Conservation (phyloP, 1,284 basidiomycete species). For the Moesziomyces sp. region DNA sequence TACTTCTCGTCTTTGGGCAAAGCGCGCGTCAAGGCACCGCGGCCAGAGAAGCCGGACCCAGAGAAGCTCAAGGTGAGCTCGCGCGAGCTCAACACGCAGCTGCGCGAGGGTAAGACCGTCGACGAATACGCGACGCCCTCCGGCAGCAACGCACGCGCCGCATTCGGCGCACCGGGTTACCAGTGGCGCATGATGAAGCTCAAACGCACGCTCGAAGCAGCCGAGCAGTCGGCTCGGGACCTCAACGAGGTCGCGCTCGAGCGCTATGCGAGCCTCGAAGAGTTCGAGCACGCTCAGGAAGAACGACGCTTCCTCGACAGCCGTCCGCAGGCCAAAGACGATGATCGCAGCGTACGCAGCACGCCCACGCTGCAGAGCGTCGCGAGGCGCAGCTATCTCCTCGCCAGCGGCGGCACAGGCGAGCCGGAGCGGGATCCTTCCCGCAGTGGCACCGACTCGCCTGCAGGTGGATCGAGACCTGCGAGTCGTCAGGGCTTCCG, state of each 20-base stretch:
- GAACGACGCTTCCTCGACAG: slow-evolving; percentile 82
- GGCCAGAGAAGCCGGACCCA: slow-evolving; percentile 75
- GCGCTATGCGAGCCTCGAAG: slow-evolving; percentile 72
- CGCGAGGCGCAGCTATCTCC: slow-evolving; percentile 39
- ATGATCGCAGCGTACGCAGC: slow-evolving; percentile 64
- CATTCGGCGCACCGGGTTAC: slow-evolving; percentile 83
- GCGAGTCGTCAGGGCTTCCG: slow-evolving; percentile 45
- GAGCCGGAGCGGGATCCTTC: slow-evolving; percentile 3
- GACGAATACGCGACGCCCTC: slow-evolving; percentile 72
- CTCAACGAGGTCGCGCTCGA: slow-evolving; percentile 88
- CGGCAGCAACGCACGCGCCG: slow-evolving; percentile 46
- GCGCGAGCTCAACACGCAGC: slow-evolving; percentile 82
- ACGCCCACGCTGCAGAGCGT: slow-evolving; percentile 61
- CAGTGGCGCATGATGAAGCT: slow-evolving; percentile 99
- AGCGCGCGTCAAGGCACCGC: slow-evolving; percentile 72
- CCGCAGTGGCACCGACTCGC: slow-evolving; percentile 12
- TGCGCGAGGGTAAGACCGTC: slow-evolving; percentile 74
- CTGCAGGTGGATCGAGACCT: slow-evolving; percentile 18
- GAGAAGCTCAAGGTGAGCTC: slow-evolving; percentile 74
- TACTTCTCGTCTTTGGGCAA: slow-evolving; percentile 81
- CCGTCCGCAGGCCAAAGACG: slow-evolving; percentile 72
- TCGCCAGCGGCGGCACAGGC: slow-evolving; percentile 18
- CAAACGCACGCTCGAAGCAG: slow-evolving; percentile 85
- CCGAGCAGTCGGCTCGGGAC: slow-evolving; percentile 79
- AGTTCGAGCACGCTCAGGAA: slow-evolving; percentile 86